Base-by-base conservation (phyloP, 2,329 filamentous ascomycete species). In the Aureobasidium sp. region DNA sequence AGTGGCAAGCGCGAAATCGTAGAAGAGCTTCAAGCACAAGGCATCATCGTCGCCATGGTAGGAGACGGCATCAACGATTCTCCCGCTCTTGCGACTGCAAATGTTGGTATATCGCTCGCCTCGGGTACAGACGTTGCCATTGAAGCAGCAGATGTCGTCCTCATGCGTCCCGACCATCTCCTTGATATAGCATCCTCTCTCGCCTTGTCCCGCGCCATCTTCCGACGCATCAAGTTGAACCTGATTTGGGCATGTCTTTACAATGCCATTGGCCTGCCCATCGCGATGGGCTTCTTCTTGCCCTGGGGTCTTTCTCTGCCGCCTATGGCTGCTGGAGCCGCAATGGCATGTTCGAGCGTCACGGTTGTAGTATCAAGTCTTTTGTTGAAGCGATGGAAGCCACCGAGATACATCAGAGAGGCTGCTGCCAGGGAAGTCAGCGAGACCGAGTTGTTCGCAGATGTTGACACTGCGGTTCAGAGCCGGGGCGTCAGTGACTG, bases 1-100 rank as follows among this genome's bases (percentile, higher is more conserved):
- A 87, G 91, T 65, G 89, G 96, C 76, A 99, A 99, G 73, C 92
- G 95, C 72, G 79, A 83, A 32, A 95, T 97, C 67, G 82, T 99
- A 68, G 83, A 85, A 54, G 78, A 87, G 59, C 82, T 97, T 21
- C 91, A 97, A 76, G 78, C 81, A 0, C 75, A 80, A 55, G 91
- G 91, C 64, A 84, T 91, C 68, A 80, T 88, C 54, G 90, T 97
- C 30, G 94, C 90, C 67, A 99, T 99, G 94, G 92, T 97, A 15
- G 92, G 94, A 58, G 94, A 99, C 73, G 94, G 94, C 45, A 97
- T 99, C 82, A 99, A 99, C 75, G 94, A 99, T 77, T 96, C 91
- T 0, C 94, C 94, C 0, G 94, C 94, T 0, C 84, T 99, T 11
- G 94, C 91, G 0, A 96, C 91, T 0, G 92, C 94, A 11, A 87